These are phyloP conservation scores for Phlyctochytrium planicorne DNA, from an alignment of 192 early-diverging fungal genomes.

Conservation along the genomic window DNA sequence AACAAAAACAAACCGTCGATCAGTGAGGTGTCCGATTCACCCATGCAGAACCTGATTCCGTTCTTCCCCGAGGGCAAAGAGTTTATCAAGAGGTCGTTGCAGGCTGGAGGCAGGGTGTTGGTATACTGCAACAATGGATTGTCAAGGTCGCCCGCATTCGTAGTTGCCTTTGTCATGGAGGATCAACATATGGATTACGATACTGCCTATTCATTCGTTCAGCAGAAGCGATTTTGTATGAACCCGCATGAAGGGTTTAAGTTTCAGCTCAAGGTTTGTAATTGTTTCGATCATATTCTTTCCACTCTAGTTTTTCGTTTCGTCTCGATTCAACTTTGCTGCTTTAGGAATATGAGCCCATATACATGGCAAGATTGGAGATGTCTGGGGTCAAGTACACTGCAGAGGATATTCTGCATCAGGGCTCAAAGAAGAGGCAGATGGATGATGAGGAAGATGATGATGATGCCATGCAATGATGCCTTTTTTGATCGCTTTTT, in stretches of 20 bases:
- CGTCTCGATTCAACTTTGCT: background rate
- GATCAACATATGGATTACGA: constrained; percentile 61
- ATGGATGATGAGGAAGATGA: constrained; percentile 61
- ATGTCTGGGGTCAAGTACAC: constrained; percentile 40
- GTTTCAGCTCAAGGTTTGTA: constrained; percentile 71
- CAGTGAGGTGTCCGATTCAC: constrained; percentile 73
- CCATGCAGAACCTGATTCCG: constrained; percentile 81
- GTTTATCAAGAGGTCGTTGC: constrained; percentile 50
- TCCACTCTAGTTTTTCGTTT: constrained; percentile 7
- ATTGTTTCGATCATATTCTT: constrained; percentile 12
- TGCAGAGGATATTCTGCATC: constrained; percentile 43
- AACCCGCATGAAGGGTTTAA: constrained; percentile 81
- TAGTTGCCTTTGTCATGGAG: constrained; percentile 89
- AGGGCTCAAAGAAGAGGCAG: constrained; percentile 50
- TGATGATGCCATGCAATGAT: too few relatives aligned
- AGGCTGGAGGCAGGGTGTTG: constrained; percentile 35
- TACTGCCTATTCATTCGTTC: constrained; percentile 79
- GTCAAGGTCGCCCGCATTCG: constrained; percentile 79
- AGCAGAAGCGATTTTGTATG: constrained; percentile 84
- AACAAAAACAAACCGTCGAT: background rate
- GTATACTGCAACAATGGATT: constrained; percentile 70
- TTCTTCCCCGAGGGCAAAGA: constrained; percentile 63
- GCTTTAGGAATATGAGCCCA: constrained; percentile 78
- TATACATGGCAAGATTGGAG: constrained; percentile 62
- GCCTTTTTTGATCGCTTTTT: too few relatives aligned